Evolutionary conservation across 148 eudicot species (phyloP).

Genomic region (Dianthus caryophyllus): DNA sequence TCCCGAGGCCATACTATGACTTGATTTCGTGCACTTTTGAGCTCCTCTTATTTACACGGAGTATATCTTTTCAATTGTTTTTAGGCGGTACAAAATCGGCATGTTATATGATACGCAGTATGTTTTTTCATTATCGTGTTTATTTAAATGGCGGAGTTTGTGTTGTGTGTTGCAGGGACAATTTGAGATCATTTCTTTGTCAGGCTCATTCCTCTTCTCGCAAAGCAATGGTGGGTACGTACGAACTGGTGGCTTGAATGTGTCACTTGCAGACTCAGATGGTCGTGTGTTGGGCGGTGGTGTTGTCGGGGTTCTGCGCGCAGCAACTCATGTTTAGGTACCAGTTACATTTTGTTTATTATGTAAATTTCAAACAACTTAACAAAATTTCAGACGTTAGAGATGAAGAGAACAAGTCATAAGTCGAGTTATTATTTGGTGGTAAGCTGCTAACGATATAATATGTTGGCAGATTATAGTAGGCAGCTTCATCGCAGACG

Average conservation of each 20-base stretch:
- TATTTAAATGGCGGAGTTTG: neutral
- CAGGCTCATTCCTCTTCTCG: conserved; percentile 71
- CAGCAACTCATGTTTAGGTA: conserved; percentile 88
- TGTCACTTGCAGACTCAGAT: conserved; percentile 79
- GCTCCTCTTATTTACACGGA: neutral
- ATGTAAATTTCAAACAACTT: too few relatives aligned
- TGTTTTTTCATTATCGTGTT: neutral
- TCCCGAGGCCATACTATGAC: neutral
- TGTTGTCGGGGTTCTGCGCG: conserved; percentile 67
- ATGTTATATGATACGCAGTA: neutral
- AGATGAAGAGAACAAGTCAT: neutral
- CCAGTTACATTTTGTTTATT: neutral
- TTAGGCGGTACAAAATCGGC: neutral
- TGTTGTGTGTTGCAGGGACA: conserved; percentile 61
- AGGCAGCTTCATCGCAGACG: conserved; percentile 84
- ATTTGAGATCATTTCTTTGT: conserved; percentile 78
- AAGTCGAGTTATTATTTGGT: neutral
- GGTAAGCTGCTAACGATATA: conserved; percentile 20
- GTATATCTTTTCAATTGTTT: too few relatives aligned
- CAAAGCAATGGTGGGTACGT: conserved; percentile 53
- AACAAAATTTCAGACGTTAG: neutral
- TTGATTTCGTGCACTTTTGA: neutral
- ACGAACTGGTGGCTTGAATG: conserved; percentile 64
- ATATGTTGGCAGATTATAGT: conserved; percentile 56
- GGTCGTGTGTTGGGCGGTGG: conserved; percentile 88